phyloP scores from a whole-genome alignment of 2,329 filamentous ascomycete genomes.

The Fusarium falciforme region DNA sequence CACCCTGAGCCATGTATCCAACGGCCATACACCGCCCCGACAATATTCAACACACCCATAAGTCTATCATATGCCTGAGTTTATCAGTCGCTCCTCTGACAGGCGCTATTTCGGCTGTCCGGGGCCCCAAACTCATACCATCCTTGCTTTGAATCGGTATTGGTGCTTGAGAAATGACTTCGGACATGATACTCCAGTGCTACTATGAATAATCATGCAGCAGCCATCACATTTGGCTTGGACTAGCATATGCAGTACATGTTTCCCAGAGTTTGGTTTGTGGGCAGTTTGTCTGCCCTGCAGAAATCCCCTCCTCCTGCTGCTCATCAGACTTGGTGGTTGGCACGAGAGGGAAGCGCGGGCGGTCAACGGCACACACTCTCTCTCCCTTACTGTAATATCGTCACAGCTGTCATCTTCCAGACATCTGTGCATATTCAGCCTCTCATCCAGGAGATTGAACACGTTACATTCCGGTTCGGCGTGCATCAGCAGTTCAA shows the following conservation, averaged over 20 bases:
- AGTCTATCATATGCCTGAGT: not conserved
- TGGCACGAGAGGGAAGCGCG: not conserved
- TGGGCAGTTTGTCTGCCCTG: conserved; percentile 5
- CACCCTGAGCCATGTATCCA: conserved; percentile 1
- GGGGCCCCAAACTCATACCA: conserved; percentile 14
- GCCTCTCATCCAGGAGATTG: not conserved
- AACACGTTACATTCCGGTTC: not conserved
- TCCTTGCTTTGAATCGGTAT: conserved; percentile 25
- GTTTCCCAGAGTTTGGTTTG: not conserved
- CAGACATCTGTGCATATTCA: not conserved
- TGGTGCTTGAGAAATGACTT: conserved; percentile 25
- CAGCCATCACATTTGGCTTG: conserved; percentile 9
- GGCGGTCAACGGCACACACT: not conserved
- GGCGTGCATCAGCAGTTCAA: not conserved
- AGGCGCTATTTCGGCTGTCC: conserved; percentile 25
- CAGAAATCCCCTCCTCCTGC: not conserved
- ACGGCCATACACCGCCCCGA: conserved; percentile 9
- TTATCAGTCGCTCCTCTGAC: not conserved
- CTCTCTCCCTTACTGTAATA: not conserved
- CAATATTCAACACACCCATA: not conserved
- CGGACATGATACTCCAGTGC: conserved; percentile 9
- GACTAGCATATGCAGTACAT: not conserved
- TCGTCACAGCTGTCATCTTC: not conserved
- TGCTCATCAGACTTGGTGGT: not conserved
- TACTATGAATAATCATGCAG: conserved; percentile 25